Evolutionary conservation across 768 basidiomycete species (phyloP), one percentile per base, ranked within the genome.

Genomic region (Suillus decipiens): DNA sequence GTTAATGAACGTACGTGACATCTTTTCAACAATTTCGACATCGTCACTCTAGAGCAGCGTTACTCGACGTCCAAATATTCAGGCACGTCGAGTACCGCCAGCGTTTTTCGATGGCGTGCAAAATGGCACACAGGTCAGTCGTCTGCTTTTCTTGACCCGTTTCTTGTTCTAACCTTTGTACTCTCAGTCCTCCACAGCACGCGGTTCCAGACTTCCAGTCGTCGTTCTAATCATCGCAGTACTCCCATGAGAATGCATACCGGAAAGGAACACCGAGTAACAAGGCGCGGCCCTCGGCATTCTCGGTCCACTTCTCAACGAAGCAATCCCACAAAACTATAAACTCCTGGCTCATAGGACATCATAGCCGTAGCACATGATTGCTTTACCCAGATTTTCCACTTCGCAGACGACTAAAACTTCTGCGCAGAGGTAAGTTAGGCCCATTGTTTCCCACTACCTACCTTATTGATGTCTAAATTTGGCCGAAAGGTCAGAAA

Each of bases 251-350:
- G n/a, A 59, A 60, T 24, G 81, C 83, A 72, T 70, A 86, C 87
- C 78, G 75, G 67, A 92, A 93, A 7, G 90, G 91, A 57, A 85
- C 78, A 34, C 80, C 80, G 28, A 91, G 77, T 19, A 84, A 72
- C 22, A 82, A 70, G 17, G 82, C 73, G n/a, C n/a, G n/a, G 22
- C 81, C 81, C 17, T 78, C 77, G 3, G 67, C 67, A 56, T 80
- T 78, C 15, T 77, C 75, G 59, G 71, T 76, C 89, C 91, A 93
- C 22, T 77, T 78, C 61, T 84, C 79, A 24, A 81, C 76, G 66
- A 86, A 87, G 28, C 74, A 74, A 33, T 77, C 74, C 91, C 91
- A 93, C 8, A 89, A 75, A 61, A 28, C 77, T 76, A n/a, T 80
- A 80, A 45, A 82, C 78, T 33, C 79, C 78, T 31, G 70, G 66